Evolutionary conservation across 495 filamentous ascomycete species (phyloP).

Genomic region (Xanthoparmelia taractica): DNA sequence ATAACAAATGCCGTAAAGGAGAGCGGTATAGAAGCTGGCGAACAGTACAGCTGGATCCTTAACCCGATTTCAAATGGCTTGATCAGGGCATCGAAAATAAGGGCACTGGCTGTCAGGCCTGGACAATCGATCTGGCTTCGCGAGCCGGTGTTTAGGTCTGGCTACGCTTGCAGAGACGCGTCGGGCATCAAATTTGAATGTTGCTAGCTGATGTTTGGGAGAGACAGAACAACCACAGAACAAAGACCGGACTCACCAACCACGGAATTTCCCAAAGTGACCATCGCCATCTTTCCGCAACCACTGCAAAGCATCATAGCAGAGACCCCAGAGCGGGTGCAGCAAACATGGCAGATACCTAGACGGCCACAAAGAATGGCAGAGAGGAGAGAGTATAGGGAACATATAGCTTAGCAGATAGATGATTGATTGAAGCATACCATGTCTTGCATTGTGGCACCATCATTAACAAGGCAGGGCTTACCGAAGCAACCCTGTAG

Average conservation of each 20-base stretch:
- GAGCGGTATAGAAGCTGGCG: conserved; percentile 1
- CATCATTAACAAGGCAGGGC: conserved; percentile 37
- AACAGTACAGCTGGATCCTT: conserved; percentile 35
- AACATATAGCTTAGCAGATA: background rate
- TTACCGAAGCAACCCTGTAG: conserved; percentile 42
- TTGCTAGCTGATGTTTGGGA: conserved; percentile 42
- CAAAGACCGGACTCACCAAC: conserved; percentile 39
- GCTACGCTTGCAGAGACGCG: conserved; percentile 35
- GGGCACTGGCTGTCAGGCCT: conserved; percentile 36
- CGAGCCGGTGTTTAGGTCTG: conserved; percentile 35
- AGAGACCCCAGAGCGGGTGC: conserved; percentile 49
- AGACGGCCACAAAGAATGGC: conserved; percentile 43
- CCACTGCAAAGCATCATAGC: conserved; percentile 52
- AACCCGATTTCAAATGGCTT: conserved; percentile 56
- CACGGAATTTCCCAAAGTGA: conserved; percentile 43
- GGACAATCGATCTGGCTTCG: conserved; percentile 42
- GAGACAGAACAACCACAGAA: conserved; percentile 40
- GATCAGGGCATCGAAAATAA: conserved; percentile 51
- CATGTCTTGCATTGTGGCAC: conserved; percentile 27
- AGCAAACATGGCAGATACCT: conserved; percentile 36
- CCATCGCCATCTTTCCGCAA: conserved; percentile 44
- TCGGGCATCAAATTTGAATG: conserved; percentile 41
- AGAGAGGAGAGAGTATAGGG: conserved; percentile 26
- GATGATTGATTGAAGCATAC: background rate
- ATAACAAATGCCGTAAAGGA: conserved; percentile 7